These are phyloP conservation scores for Myxozyma monticola DNA, from an alignment of 805 yeast genomes.

Conservation along the genomic window DNA sequence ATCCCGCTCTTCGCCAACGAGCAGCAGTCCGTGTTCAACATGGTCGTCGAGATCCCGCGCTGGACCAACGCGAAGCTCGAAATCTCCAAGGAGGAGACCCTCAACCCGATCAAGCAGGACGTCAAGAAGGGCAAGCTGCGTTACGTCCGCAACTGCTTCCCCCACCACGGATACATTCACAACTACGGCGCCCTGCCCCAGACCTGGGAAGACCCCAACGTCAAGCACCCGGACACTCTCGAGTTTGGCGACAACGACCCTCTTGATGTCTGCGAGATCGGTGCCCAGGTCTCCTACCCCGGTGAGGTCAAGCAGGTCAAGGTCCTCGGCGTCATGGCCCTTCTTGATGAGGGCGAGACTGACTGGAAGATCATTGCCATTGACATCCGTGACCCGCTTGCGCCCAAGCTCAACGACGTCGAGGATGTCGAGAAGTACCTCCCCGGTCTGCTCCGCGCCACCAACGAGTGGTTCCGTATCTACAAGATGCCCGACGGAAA, in stretches of 20 bases:
- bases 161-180: constrained; percentile 97
- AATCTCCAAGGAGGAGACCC: constrained; percentile 60
- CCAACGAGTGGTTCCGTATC: constrained; percentile 97
- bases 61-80: constrained; percentile 98
- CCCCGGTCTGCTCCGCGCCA: constrained; percentile 91
- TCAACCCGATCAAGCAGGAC: constrained; percentile 96
- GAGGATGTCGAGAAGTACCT: constrained; percentile 86
- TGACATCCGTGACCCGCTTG: constrained; percentile 84
- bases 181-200: constrained; percentile 99
- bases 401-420: constrained; percentile 80
- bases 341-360: constrained; percentile 94
- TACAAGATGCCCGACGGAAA: constrained; percentile 98
- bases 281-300: constrained; percentile 54
- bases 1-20: constrained; percentile 91
- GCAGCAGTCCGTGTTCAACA: constrained; percentile 81
- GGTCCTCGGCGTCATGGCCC: constrained; percentile 90
- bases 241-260: constrained; percentile 92
- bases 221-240: constrained; percentile 46
- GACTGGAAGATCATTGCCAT: constrained; percentile 97
- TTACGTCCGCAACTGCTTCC: constrained; percentile 96
- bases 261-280: constrained; percentile 89
- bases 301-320: constrained; percentile 86
- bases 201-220: constrained; percentile 96
- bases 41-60: constrained; percentile 97
- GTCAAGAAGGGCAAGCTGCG: constrained; percentile 85